Evolutionary conservation across 441 rosid genomes (phyloP).

Genomic region (Theobroma grandiflorum): DNA sequence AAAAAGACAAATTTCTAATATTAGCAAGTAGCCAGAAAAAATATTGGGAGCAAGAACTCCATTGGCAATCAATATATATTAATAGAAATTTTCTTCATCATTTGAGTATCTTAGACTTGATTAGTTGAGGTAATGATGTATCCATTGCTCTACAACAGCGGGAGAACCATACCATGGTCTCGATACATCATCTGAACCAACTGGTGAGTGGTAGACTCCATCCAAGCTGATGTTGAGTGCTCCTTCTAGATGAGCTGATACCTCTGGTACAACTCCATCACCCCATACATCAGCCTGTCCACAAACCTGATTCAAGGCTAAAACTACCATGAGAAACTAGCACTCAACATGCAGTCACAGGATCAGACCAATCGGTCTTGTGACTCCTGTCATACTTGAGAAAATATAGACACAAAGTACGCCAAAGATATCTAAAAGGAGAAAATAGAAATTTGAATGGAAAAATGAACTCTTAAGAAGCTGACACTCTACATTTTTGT

Average conservation of each 20-base stretch:
- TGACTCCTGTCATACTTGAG: no score
- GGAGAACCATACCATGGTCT: slow-evolving; percentile 98
- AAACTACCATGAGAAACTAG: slow-evolving; percentile 2
- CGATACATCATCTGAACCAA: slow-evolving; percentile 72
- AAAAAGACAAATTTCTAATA: no score
- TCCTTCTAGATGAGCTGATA: slow-evolving; percentile 82
- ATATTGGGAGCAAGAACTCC: not conserved
- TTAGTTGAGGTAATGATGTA: slow-evolving; percentile 67
- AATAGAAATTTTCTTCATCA: no score
- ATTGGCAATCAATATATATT: not conserved
- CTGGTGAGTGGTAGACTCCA: slow-evolving; percentile 90
- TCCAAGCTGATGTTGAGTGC: slow-evolving; percentile 81
- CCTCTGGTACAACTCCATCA: slow-evolving; percentile 95
- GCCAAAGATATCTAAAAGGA: not conserved
- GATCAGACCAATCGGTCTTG: no score
- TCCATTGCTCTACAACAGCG: slow-evolving; percentile 69
- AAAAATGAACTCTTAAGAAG: not conserved
- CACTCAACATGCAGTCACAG: not conserved
- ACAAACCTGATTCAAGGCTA: slow-evolving; percentile 56
- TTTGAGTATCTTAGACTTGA: not conserved
- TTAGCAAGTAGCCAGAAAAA: not conserved
- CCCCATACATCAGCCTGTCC: slow-evolving; percentile 96
- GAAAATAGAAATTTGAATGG: not conserved
- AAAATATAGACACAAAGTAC: not conserved
- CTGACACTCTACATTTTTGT: not conserved